phyloP scores from a whole-genome alignment of 257 asterid species.

The Solanum chaucha region DNA sequence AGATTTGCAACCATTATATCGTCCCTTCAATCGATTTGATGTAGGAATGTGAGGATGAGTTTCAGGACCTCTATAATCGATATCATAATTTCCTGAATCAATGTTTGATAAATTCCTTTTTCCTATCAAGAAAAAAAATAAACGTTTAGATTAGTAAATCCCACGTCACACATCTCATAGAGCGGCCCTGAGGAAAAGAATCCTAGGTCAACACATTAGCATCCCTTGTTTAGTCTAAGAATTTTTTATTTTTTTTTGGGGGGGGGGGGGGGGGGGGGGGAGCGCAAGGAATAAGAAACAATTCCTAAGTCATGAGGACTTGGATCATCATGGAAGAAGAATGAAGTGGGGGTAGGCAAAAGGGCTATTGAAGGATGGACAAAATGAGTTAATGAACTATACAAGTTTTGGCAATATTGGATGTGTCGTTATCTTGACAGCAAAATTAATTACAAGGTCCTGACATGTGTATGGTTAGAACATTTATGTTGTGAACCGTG shows the following conservation, averaged over 20 bases:
- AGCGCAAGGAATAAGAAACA: background rate
- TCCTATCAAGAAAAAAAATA: slow-evolving; percentile 3
- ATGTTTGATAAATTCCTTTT: slow-evolving; percentile 11
- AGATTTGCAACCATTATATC: slow-evolving; percentile 14
- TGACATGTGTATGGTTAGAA: slow-evolving; percentile 1
- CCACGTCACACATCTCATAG: background rate
- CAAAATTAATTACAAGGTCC: background rate
- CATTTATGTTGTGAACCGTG: background rate
- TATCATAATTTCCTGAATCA: slow-evolving; percentile 20
- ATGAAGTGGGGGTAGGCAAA: background rate
- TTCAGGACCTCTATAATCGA: slow-evolving; percentile 44
- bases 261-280: too few relatives aligned
- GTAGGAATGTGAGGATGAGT: slow-evolving; percentile 35
- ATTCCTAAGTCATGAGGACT: background rate
- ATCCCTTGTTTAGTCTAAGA: background rate
- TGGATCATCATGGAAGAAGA: background rate
- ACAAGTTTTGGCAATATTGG: background rate
- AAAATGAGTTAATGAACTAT: background rate
- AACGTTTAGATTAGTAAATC: background rate
- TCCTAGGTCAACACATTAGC: background rate
- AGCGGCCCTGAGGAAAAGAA: background rate
- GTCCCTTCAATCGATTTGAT: slow-evolving; percentile 21
- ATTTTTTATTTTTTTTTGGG: too few relatives aligned
- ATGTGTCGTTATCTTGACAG: background rate
- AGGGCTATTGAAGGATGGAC: background rate